phyloP scores from a whole-genome alignment of 2,329 filamentous ascomycete species.

The Fusarium haematococcum region DNA sequence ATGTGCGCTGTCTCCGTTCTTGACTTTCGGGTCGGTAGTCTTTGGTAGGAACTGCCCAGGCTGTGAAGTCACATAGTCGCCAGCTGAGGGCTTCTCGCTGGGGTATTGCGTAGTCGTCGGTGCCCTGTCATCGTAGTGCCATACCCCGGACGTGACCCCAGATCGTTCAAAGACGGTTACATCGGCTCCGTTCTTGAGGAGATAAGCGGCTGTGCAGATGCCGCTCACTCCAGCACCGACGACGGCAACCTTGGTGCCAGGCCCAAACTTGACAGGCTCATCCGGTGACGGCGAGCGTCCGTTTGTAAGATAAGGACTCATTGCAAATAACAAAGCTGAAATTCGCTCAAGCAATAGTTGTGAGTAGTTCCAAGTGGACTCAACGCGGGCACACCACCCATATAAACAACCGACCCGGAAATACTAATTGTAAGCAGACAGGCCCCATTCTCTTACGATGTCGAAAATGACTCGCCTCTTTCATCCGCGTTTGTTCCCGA shows the following conservation, averaged over 20 bases:
- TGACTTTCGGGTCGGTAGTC: not conserved
- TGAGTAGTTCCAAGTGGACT: not conserved
- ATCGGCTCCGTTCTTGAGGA: conserved; percentile 49
- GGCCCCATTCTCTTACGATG: conserved; percentile 6
- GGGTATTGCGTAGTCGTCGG: conserved; percentile 50
- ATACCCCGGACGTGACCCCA: conserved; percentile 51
- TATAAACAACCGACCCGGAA: not conserved
- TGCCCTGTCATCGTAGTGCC: conserved; percentile 51
- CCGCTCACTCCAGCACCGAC: conserved; percentile 57
- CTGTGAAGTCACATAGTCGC: conserved; percentile 40
- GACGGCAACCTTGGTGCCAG: conserved; percentile 48
- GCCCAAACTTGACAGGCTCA: conserved; percentile 12
- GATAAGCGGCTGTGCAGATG: conserved; percentile 52
- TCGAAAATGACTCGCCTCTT: not conserved
- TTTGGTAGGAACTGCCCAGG: conserved; percentile 15
- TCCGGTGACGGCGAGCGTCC: conserved; percentile 1
- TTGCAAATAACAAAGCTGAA: not conserved
- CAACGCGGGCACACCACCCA: not conserved
- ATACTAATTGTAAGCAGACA: conserved; percentile 5
- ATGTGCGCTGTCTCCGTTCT: not conserved
- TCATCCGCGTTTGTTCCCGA: not conserved
- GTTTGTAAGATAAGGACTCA: conserved; percentile 31
- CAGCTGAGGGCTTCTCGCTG: conserved; percentile 43
- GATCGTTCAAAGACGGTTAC: conserved; percentile 55
- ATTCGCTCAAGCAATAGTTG: not conserved